A percentile compares a stretch with the other conserved stretches of the same genome.
phyloP scores from a whole-genome alignment of 345 rosid species.

The Firmiana major region DNA sequence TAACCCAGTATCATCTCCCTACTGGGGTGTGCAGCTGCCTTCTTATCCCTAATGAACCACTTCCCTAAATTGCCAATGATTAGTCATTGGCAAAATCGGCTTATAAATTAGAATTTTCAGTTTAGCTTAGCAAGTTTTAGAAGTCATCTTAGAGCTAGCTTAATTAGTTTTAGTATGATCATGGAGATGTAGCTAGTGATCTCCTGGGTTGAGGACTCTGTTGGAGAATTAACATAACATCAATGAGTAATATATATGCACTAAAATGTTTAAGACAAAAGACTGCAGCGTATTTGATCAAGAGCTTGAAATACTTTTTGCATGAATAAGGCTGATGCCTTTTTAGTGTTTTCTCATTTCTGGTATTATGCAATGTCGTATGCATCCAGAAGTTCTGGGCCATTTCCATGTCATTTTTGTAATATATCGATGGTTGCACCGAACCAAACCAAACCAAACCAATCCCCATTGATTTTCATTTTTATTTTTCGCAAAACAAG shows the following conservation, averaged over 20 bases:
- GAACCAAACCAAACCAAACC: too few species aligned
- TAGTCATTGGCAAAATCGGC: background rate
- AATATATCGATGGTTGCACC: too few species aligned
- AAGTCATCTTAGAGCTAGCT: background rate
- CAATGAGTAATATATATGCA: background rate
- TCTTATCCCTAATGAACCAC: slow-evolving; percentile 15
- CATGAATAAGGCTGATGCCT: background rate
- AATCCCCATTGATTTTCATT: too few species aligned
- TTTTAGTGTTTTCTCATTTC: background rate
- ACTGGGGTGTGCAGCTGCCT: slow-evolving; percentile 38
- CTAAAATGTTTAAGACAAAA: background rate
- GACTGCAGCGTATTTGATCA: slow-evolving; percentile 11
- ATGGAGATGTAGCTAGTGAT: background rate
- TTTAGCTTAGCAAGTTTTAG: background rate
- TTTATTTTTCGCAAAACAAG: too few species aligned
- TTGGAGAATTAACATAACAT: background rate
- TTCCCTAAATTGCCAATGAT: slow-evolving; percentile 11
- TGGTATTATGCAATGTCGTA: too few species aligned
- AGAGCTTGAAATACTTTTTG: background rate
- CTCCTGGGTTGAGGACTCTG: background rate
- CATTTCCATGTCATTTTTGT: too few species aligned
- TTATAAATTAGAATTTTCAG: background rate
- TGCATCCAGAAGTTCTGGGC: too few species aligned
- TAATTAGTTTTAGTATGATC: background rate
- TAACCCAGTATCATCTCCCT: slow-evolving; percentile 33